phyloP scores from a whole-genome alignment of 2,329 filamentous ascomycete genomes.

The Harringtonia aguacate region DNA sequence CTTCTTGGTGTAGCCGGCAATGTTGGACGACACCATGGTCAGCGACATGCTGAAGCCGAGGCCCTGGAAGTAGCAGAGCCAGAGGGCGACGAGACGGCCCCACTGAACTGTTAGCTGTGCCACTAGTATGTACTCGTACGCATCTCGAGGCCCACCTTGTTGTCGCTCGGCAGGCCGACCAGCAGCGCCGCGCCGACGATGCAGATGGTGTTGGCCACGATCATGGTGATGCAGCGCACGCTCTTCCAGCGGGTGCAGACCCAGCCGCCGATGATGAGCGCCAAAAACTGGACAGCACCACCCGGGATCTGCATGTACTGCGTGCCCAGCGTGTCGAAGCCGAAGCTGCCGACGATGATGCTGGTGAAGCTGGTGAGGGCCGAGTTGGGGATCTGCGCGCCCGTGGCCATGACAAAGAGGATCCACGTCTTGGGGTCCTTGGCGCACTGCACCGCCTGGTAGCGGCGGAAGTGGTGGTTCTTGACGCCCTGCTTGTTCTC shows the following conservation, averaged over 20 bases:
- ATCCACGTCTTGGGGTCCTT: constrained; percentile 49
- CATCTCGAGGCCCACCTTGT: constrained; percentile 3
- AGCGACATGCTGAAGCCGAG: constrained; percentile 38
- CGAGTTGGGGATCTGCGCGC: constrained; percentile 20
- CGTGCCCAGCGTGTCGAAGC: constrained; percentile 17
- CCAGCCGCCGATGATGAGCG: constrained; percentile 37
- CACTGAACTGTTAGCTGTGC: constrained; percentile 20
- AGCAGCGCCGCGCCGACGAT: constrained; percentile 41
- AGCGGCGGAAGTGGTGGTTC: constrained; percentile 14
- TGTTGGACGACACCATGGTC: constrained; percentile 41
- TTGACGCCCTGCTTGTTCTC: constrained; percentile 15
- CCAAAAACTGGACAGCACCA: constrained; percentile 44
- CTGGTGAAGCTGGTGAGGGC: constrained; percentile 24
- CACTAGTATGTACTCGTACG: not conserved
- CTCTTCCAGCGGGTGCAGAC: constrained; percentile 42
- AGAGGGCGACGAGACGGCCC: constrained; percentile 45
- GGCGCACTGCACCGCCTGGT: constrained; percentile 16
- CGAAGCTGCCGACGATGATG: constrained; percentile 22
- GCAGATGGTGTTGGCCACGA: constrained; percentile 42
- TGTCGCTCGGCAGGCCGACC: constrained; percentile 27
- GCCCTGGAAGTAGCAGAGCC: constrained; percentile 26
- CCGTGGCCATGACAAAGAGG: constrained; percentile 31
- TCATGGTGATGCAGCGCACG: constrained; percentile 43
- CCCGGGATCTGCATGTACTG: constrained; percentile 43
- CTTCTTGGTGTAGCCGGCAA: constrained; percentile 45